These are phyloP conservation scores for Penicillium sp. DNA, from an alignment of 2,329 filamentous ascomycete genomes.

Conservation along the genomic window DNA sequence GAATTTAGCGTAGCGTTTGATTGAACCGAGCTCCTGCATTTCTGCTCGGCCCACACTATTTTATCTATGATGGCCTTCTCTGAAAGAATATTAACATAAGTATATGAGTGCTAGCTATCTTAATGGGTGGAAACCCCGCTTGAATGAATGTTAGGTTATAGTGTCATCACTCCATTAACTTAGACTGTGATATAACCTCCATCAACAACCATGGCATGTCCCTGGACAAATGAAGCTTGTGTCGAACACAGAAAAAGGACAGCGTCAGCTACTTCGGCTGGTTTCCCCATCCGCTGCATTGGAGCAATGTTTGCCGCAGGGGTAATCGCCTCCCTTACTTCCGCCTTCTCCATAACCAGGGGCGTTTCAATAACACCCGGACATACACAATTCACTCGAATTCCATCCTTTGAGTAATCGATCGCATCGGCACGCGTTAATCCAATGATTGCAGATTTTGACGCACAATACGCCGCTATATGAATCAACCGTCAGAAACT, in stretches of 20 bases:
- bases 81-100: background rate
- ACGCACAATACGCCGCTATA: constrained; percentile 57
- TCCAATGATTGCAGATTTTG: constrained; percentile 60
- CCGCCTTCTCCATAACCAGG: constrained; percentile 45
- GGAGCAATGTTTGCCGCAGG: constrained; percentile 50
- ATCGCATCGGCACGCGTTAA: constrained; percentile 60
- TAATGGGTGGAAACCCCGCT: too few species aligned
- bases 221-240: constrained; percentile 54
- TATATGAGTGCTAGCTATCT: background rate
- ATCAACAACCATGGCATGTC: constrained; percentile 55
- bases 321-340: constrained; percentile 41
- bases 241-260: constrained; percentile 53
- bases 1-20: background rate
- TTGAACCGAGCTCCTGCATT: background rate
- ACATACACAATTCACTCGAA: constrained; percentile 38
- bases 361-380: constrained; percentile 51
- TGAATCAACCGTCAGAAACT: background rate
- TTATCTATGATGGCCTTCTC: background rate
- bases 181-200: constrained; percentile 52
- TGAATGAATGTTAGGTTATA: background rate
- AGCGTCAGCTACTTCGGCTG: constrained; percentile 52
- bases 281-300: constrained; percentile 53
- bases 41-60: background rate
- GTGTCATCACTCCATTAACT: background rate
- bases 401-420: constrained; percentile 50